These are phyloP conservation scores for Ceratobasidium sp. DNA, from an alignment of 1,284 basidiomycete species.

Conservation along the genomic window DNA sequence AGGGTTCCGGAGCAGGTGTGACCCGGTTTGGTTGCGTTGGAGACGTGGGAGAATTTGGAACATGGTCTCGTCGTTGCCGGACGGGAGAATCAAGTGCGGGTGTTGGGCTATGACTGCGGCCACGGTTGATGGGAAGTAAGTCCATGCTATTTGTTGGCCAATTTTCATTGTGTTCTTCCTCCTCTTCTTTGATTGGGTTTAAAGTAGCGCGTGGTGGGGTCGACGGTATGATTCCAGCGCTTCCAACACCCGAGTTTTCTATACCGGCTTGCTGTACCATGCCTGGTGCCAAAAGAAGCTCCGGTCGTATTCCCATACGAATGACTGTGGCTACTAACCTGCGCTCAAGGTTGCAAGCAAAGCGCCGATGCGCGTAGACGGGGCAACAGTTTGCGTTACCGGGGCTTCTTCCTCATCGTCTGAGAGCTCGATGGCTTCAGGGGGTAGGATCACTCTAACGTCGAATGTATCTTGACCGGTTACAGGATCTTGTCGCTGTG, in stretches of 20 bases:
- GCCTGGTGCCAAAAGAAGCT: not conserved
- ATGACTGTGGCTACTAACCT: not conserved
- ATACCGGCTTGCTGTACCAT: not conserved
- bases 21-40: not conserved
- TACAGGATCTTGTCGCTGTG: not conserved
- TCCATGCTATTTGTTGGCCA: not conserved
- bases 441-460: slow-evolving; percentile 21
- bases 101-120: slow-evolving; percentile 20
- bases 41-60: not conserved
- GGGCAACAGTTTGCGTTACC: slow-evolving; percentile 1
- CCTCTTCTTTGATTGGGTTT: slow-evolving; percentile 14
- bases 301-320: not conserved
- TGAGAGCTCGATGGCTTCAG: slow-evolving; percentile 19
- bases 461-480: slow-evolving; percentile 10
- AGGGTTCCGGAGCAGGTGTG: not conserved
- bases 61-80: slow-evolving; percentile 5
- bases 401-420: slow-evolving; percentile 26
- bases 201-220: not conserved
- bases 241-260: not conserved
- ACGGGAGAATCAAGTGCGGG: slow-evolving; percentile 25
- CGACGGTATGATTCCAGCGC: not conserved
- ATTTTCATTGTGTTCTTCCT: not conserved
- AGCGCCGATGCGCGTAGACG: slow-evolving; percentile 31
- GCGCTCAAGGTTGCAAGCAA: not conserved
- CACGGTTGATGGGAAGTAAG: slow-evolving; percentile 13